Percentiles rank a stretch among this genome's conserved stretches.
These are phyloP conservation scores for Rubroshorea leprosula DNA, from an alignment of 345 rosid species.

Conservation along the genomic window DNA sequence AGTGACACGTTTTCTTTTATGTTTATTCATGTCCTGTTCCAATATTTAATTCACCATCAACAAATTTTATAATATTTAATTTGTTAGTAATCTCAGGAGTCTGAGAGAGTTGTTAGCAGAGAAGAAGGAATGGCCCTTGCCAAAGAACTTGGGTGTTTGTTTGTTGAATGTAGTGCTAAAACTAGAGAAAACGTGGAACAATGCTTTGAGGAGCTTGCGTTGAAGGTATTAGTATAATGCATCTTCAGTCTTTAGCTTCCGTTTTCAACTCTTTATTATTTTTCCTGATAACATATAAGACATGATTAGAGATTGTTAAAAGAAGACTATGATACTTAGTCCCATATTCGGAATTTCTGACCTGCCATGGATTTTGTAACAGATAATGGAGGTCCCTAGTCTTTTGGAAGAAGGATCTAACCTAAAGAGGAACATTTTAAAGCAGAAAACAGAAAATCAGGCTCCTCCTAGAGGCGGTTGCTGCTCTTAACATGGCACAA, in stretches of 20 bases:
- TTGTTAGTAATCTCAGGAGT: slow-evolving; percentile 45
- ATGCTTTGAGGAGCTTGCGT: slow-evolving; percentile 83
- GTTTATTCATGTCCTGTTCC: no score
- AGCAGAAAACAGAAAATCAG: slow-evolving; percentile 59
- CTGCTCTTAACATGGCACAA: slow-evolving; percentile 31
- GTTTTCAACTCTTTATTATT: no score
- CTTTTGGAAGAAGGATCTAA: slow-evolving; percentile 88
- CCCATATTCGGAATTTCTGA: background rate
- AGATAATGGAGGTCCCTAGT: slow-evolving; percentile 95
- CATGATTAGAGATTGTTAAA: no score
- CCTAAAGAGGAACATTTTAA: slow-evolving; percentile 64
- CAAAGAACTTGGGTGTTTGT: slow-evolving; percentile 59
- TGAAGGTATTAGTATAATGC: slow-evolving; percentile 70
- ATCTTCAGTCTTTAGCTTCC: no score
- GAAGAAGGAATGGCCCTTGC: slow-evolving; percentile 87
- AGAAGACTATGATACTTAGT: background rate
- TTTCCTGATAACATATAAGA: no score
- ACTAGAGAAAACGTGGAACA: slow-evolving; percentile 81
- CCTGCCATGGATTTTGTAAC: background rate
- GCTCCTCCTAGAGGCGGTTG: slow-evolving; percentile 37
- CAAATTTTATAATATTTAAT: no score
- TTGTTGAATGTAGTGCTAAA: slow-evolving; percentile 90
- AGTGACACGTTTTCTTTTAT: background rate
- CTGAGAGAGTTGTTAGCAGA: slow-evolving; percentile 77
- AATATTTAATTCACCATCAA: no score